Percentiles rank a stretch among this genome's conserved stretches.
Conservation (phyloP, 1,284 basidiomycete genomes). For the Marasmius oreades region DNA sequence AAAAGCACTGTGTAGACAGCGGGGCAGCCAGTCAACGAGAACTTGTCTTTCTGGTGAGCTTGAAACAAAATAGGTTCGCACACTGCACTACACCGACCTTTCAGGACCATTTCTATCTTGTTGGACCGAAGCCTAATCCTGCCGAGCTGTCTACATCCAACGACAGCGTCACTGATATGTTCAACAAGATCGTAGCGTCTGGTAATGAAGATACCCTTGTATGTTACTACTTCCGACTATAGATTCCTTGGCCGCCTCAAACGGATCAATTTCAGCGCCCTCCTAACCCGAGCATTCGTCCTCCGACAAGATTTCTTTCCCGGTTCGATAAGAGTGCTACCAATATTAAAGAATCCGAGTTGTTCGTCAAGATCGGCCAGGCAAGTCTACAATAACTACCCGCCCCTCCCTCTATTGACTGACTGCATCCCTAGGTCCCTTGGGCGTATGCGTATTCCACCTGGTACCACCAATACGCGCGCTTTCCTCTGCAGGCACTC, state of each 20-base stretch:
- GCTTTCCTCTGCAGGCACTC: conserved; percentile 45
- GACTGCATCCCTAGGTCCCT: conserved; percentile 34
- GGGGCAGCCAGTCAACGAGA: conserved; percentile 26
- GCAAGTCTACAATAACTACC: conserved; percentile 21
- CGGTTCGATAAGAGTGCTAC: conserved; percentile 54
- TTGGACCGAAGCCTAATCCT: conserved; percentile 33
- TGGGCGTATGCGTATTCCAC: conserved; percentile 47
- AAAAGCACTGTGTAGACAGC: conserved; percentile 29
- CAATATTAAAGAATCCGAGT: conserved; percentile 47
- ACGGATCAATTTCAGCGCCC: neutral
- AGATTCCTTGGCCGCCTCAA: conserved; percentile 7
- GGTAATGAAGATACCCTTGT: conserved; percentile 32
- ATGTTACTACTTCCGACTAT: conserved; percentile 17
- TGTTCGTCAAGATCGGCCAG: conserved; percentile 47
- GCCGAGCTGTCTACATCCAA: conserved; percentile 24
- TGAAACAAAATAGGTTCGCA: neutral
- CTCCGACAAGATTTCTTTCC: conserved; percentile 43
- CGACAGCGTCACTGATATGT: conserved; percentile 36
- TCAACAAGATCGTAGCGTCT: conserved; percentile 37
- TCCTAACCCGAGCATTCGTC: conserved; percentile 16
- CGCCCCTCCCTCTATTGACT: neutral
- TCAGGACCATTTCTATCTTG: conserved; percentile 41
- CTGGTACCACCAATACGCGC: conserved; percentile 54
- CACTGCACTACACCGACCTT: neutral
- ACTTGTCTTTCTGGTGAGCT: conserved; percentile 38